Base-by-base conservation (phyloP, 371 early-diverging fungal genomes). In the Smittium culicis region DNA sequence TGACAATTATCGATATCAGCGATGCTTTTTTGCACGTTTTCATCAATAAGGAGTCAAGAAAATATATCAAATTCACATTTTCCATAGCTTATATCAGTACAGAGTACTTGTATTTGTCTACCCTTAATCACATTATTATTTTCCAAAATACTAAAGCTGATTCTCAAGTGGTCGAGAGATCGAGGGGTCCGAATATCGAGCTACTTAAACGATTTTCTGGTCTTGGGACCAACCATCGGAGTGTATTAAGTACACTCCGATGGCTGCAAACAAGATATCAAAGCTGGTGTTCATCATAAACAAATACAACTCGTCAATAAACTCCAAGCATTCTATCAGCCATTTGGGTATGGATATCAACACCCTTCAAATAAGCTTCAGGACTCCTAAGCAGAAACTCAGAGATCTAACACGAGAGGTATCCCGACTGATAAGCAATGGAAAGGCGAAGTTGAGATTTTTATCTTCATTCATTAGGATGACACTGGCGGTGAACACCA, bases 221-320 rank as follows among this genome's bases (percentile, higher is more conserved):
- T 45, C 20, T 45, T 45, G 20, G 45, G 31, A 72, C 70, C 24
- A 64, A 33, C 20, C 8, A 45, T 8, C 14, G 20, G 45, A 45
- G 45, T 45, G 45, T 20, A 20, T 20, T 20, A 8, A 45, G 45
- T 45, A 14, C 20, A 45, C 45, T 14, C 8, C 20, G 20, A 45
- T 14, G 20, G 20, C 20, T 14, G 20, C 20, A 20, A 45, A 45
- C 8, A 45, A 20, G 45, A 8, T 45, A 14, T 8, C 45, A 45
- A 45, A 45, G 45, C 45, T 14, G 14, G 20, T 8, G 20, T 45
- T 45, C 28, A 3, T n/a, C 5, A 30, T n/a, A 16, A 34, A 35
- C 30, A 72, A 74, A 35, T 71, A 72, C 25, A 74, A 74, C 58
- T 74, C 73, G 32, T 74, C 74, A 25, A 3, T 1, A 8, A 30